Base-by-base conservation (phyloP, 345 rosid genomes). In the Eucalyptus erythrocorys region DNA sequence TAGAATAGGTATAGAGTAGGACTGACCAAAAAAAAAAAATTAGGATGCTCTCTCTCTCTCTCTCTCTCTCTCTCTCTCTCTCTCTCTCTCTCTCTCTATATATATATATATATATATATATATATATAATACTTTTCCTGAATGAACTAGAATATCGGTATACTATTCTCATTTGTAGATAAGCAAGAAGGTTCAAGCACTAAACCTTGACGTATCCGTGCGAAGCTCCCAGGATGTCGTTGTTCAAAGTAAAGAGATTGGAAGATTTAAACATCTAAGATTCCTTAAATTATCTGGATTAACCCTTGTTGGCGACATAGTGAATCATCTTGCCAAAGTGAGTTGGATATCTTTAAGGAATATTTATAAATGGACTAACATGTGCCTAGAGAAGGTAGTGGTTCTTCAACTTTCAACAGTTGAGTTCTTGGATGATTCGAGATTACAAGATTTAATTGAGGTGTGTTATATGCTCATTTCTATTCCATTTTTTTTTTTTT, bases 151-250 rank as follows among this genome's bases (percentile, higher is more conserved):
- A 4, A 66, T 7, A n/a, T n/a, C 3, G 2, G 1, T 66, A 15
- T 66, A 17, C 21, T 15, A 66, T 34, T n/a, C 6, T 21, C 11
- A 45, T 86, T 19, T 51, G 68, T n/a, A 86, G 87, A 64, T 34
- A 43, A 86, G 42, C 15, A 55, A 34, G 10, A 4, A 66, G 0
- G 68, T 51, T 30, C 64, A 55, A 27, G 86, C 86, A 79, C 89
- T 88, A 10, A 3, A 37, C 6, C 86, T 48, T 27, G 12, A 85
- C 57, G 5, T 30, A 7, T 12, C 2, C 1, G 2, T 4, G 4
- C 37, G 4, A 48, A 0, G 5, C n/a, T 8, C n/a, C 45, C 42
- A 0, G 0, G 50, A 88, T 19, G 4, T 6, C 5, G 2, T 26
- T 88, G 24, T 85, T 82, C 71, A 71, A 45, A 37, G 43, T 55